Conservation (phyloP, 2,329 filamentous ascomycete genomes). For the Aspergillus pseudotamarii region DNA sequence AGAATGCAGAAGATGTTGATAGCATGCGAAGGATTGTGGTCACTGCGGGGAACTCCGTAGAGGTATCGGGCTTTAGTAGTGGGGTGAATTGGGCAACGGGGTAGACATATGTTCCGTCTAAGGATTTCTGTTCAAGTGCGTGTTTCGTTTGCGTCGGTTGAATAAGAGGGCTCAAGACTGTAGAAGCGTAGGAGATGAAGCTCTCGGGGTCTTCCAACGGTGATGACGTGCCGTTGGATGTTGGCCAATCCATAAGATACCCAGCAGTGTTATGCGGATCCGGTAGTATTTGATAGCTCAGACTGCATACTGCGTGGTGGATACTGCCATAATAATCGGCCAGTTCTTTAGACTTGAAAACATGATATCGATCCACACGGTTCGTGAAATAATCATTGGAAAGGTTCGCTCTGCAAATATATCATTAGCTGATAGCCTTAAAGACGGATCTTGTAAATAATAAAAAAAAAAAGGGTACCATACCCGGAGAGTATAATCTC, state of each 20-base stretch:
- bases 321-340: conserved; percentile 81
- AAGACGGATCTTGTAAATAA: background rate
- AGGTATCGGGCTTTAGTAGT: conserved; percentile 74
- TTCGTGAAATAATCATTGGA: conserved; percentile 96
- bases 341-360: conserved; percentile 78
- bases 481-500: conserved; percentile 92
- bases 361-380: conserved; percentile 89
- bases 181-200: conserved; percentile 72
- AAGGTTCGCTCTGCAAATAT: conserved; percentile 69
- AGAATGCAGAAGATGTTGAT: conserved; percentile 60
- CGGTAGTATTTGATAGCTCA: conserved; percentile 80
- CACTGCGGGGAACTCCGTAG: conserved; percentile 85
- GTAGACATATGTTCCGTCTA: conserved; percentile 74
- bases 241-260: conserved; percentile 71
- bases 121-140: conserved; percentile 31
- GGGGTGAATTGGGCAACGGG: conserved; percentile 87
- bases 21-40: conserved; percentile 73
- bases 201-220: conserved; percentile 70
- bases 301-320: conserved; percentile 73
- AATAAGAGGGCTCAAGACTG: conserved; percentile 68
- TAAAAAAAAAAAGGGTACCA: conserved; percentile 19
- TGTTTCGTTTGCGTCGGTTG: conserved; percentile 48
- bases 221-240: conserved; percentile 71
- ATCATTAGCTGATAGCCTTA: background rate
- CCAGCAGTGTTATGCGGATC: conserved; percentile 44